These are phyloP conservation scores for Lactifluus pinguis DNA, from an alignment of 768 basidiomycete genomes.

Conservation along the genomic window DNA sequence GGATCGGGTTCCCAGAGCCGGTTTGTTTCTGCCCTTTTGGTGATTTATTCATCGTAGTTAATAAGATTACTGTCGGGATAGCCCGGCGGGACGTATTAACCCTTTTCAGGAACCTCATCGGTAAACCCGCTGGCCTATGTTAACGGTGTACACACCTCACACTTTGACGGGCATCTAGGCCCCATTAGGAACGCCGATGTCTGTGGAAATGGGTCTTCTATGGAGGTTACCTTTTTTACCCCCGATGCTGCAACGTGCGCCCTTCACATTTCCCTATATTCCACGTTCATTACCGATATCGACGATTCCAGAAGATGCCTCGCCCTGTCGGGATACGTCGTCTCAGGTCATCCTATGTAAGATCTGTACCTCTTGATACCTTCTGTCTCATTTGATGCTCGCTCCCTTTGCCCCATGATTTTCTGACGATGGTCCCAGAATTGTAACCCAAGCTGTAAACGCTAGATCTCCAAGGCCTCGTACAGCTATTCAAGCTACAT, in stretches of 20 bases:
- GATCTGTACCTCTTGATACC: conserved; percentile 21
- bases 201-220: conserved; percentile 26
- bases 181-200: conserved; percentile 8
- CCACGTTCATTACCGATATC: not conserved
- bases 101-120: conserved; percentile 50
- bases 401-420: not conserved
- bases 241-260: conserved; percentile 47
- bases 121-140: conserved; percentile 27
- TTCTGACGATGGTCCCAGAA: conserved; percentile 13
- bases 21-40: conserved; percentile 1
- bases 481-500: conserved; percentile 22
- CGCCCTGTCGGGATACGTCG: conserved; percentile 54
- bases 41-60: not conserved
- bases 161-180: not conserved
- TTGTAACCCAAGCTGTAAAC: conserved; percentile 26
- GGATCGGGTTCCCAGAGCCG: conserved; percentile 12
- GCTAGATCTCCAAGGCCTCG: conserved; percentile 18
- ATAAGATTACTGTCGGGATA: conserved; percentile 21
- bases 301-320: conserved; percentile 46
- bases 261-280: conserved; percentile 3
- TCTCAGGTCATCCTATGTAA: conserved; percentile 48
- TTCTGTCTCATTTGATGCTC: not conserved
- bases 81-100: conserved; percentile 41
- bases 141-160: not conserved
- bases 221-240: conserved; percentile 47